These are phyloP conservation scores for Nicotiana attenuata DNA, from an alignment of 257 asterid species.

Conservation along the genomic window DNA sequence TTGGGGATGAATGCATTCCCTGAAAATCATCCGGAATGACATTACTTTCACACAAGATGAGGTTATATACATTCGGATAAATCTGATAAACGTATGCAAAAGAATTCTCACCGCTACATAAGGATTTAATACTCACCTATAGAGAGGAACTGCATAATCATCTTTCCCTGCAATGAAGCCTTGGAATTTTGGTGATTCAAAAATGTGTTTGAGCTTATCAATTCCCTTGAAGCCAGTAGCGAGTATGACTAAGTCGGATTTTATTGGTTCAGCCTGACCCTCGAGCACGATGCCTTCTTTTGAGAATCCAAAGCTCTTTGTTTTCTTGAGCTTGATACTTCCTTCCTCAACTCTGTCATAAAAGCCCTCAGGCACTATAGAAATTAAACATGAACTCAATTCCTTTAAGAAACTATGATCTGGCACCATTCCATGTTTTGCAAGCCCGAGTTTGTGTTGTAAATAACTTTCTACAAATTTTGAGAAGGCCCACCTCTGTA, in stretches of 20 bases:
- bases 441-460: constrained; percentile 27
- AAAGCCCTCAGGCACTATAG: constrained; percentile 41
- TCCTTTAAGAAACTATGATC: constrained; percentile 38
- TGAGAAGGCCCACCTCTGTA: constrained; percentile 46
- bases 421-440: constrained; percentile 38
- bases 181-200: constrained; percentile 24
- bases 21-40: constrained; percentile 8
- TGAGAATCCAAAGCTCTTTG: constrained; percentile 26
- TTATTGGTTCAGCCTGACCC: constrained; percentile 20
- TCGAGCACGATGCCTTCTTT: constrained; percentile 35
- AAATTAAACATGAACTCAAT: constrained; percentile 24
- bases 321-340: constrained; percentile 40
- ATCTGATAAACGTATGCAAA: background rate
- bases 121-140: constrained; percentile 28
- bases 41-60: background rate
- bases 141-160: constrained; percentile 27
- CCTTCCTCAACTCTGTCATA: constrained; percentile 46
- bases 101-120: background rate
- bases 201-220: constrained; percentile 33
- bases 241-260: constrained; percentile 37
- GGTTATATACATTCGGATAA: no score
- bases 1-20: constrained; percentile 43
- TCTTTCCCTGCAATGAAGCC: constrained; percentile 19
- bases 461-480: constrained; percentile 36
- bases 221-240: constrained; percentile 46